Evolutionary conservation across 306 rosid genomes (phyloP), one percentile per base, ranked within the genome.

Genomic region (Alnus rubra): DNA sequence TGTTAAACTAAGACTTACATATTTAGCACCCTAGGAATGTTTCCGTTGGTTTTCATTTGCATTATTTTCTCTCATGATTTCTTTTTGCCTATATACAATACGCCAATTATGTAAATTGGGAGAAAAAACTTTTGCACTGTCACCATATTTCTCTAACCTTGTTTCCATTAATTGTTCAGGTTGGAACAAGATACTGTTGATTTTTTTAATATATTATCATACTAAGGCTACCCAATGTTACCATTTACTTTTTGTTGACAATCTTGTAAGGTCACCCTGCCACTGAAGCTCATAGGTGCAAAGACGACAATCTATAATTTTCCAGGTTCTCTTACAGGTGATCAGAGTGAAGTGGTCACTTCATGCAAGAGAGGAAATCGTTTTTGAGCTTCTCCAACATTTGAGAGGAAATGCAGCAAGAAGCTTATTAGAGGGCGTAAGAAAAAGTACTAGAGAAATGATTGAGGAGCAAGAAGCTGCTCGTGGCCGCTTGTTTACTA

Each of bases 381-480:
- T 88, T 49, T 90, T 87, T 81, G 99, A 95, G 87, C 97, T 95
- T 88, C 90, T 91, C 84, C 94, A 90, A 60, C 97, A 93, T 86
- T 69, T 93, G 70, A 90, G 82, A 85, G 99, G 99, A 79, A 82
- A 68, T 69, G 85, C 83, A 23, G 82, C 96, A 39, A 90, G 85
- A 83, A 77, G 35, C 70, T 75, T 93, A 82, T 82, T 95, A 45
- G 96, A 95, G 70, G 85, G 83, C 82, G 76, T 87, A 31, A 88
- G 82, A 85, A 91, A 88, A 84, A 82, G 87, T 78, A 88, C 94
- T 28, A 85, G 99, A 78, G 88, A 90, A 79, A 95, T 95, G 98
- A 90, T 93, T 33, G 99, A 91, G 76, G 99, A 95, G 87, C 98
- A 95, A 88, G 99, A 95, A 90, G 98, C 99, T 60, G 99, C 89